Base-by-base conservation (phyloP, 345 rosid genomes). In the Euphorbia tirucalli region DNA sequence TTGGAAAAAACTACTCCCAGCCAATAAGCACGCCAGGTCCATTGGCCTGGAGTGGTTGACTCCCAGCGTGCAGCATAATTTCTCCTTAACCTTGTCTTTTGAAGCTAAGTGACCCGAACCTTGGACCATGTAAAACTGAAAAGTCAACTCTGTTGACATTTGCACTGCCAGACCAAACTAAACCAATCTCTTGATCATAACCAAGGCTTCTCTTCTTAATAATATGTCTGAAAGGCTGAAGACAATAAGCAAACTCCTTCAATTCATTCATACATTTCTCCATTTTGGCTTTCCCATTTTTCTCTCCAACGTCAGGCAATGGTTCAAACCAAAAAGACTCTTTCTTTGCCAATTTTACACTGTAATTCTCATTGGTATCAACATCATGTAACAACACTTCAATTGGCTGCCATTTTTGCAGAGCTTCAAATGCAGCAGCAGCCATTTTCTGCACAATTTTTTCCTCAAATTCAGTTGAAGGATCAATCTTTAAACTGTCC, bases 291-390 rank as follows among this genome's bases (percentile, higher is more conserved):
- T 46, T 57, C 10, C 7, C 19, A 22, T 30, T 59, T 55, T 66
- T 54, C 61, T 46, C 60, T 21, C 37, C 74, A 13, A 58, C 62
- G 41, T 74, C 79, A 67, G 85, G 85, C 18, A 81, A 21, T 32
- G 82, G 82, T 5, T 81, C 79, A 30, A 78, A 81, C 82, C 80
- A 81, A 25, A 82, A 82, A 0, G 75, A 46, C 61, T 82, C 73
- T 48, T 81, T 75, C 77, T 78, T 75, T 54, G 27, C 67, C 39
- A 82, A 66, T 3, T 69, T 72, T 24, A 57, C 74, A 35, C 52
- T 57, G 64, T 75, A 78, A 15, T 32, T 72, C 46, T 75, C 82
- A 0, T 61, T 2, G n/a, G 74, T 73, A 41, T 78, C 78, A 11
- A 62, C 56, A 61, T 82, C 78, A 35, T 57, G 16, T 3, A 78